A percentile compares a stretch with the other conserved stretches of the same genome.
Conservation (phyloP, 345 rosid genomes). For the Citrus sp. region DNA sequence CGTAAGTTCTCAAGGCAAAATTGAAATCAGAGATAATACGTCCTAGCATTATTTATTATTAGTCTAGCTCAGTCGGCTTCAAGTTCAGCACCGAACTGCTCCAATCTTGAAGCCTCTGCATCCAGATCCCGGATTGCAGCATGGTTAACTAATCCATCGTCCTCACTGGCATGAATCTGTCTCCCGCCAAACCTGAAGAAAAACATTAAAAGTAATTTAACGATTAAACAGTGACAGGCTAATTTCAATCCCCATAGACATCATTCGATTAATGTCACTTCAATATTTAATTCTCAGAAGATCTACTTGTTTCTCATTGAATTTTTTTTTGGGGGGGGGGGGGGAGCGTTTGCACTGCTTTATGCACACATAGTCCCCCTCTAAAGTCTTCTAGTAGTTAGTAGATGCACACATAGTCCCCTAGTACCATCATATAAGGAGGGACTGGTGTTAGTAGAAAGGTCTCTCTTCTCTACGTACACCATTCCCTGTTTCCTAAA, state of each 20-base stretch:
- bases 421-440: not conserved
- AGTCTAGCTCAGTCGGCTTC: conserved; percentile 55
- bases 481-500: not conserved
- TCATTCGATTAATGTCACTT: not conserved
- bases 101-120: conserved; percentile 60
- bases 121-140: conserved; percentile 61
- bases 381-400: not conserved
- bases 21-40: conserved; percentile 1
- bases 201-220: not conserved
- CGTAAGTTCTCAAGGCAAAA: conserved; percentile 4
- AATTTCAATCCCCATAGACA: not conserved
- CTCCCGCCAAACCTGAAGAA: conserved; percentile 78
- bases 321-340: too few species aligned
- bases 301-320: too few species aligned
- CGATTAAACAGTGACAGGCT: not conserved
- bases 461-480: not conserved
- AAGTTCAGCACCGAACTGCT: conserved; percentile 89
- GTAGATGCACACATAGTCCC: not conserved
- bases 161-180: conserved; percentile 77
- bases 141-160: conserved; percentile 82
- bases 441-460: not conserved
- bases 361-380: not conserved
- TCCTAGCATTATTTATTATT: not conserved
- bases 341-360: not conserved
- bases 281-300: not conserved